Percentiles rank a stretch among this genome's conserved stretches.
Conservation (phyloP, 1,284 basidiomycete species). For the Abortiporus biennis region DNA sequence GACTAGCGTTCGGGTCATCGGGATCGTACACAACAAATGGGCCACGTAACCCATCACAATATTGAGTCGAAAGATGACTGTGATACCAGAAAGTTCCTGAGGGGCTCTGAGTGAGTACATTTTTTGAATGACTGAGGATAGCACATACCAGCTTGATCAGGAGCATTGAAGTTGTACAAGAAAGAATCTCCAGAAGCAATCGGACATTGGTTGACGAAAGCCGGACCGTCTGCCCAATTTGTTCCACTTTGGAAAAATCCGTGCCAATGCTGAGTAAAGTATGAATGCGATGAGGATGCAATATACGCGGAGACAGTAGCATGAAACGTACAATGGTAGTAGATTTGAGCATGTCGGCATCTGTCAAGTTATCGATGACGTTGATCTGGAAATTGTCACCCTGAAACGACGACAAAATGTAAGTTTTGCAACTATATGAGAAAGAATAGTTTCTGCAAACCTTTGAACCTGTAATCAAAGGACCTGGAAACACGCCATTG, state of each 20-base stretch:
- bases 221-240: constrained; percentile 26
- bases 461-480: constrained; percentile 18
- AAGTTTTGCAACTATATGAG: background rate
- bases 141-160: constrained; percentile 7
- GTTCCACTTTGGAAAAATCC: constrained; percentile 10
- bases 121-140: background rate
- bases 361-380: constrained; percentile 27
- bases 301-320: background rate
- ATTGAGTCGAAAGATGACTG: constrained; percentile 15
- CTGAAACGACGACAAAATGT: constrained; percentile 8
- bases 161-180: constrained; percentile 30
- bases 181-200: constrained; percentile 39
- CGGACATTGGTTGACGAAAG: constrained; percentile 42
- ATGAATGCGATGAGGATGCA: constrained; percentile 8
- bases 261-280: constrained; percentile 7
- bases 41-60: constrained; percentile 22
- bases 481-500: constrained; percentile 18
- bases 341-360: constrained; percentile 26
- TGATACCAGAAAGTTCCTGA: constrained; percentile 18
- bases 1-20: constrained; percentile 25
- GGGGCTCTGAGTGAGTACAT: background rate
- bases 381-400: constrained; percentile 25
- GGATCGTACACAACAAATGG: constrained; percentile 31
- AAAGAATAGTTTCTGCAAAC: constrained; percentile 4
- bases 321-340: constrained; percentile 26